These are phyloP conservation scores for Pistacia atlantica DNA, from an alignment of 345 rosid genomes.

Conservation along the genomic window DNA sequence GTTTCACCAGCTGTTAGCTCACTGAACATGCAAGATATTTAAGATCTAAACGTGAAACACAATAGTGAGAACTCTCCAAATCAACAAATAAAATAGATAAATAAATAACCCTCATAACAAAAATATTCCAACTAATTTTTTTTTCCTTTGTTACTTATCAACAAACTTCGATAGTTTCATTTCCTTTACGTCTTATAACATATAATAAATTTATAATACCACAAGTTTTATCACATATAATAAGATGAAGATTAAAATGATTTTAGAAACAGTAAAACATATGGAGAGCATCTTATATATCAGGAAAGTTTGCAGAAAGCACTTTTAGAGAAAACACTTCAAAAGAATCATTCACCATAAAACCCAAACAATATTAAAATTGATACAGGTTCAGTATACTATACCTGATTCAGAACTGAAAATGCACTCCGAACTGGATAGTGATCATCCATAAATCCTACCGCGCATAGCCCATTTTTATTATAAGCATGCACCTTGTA, in stretches of 20 bases:
- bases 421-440: constrained; percentile 94
- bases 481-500: constrained; percentile 94
- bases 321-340: neutral
- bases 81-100: neutral
- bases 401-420: constrained; percentile 86
- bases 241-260: neutral
- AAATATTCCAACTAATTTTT: neutral
- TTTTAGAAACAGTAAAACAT: neutral
- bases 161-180: neutral
- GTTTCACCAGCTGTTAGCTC: neutral
- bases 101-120: neutral
- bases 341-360: neutral
- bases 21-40: neutral
- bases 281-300: neutral
- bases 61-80: neutral
- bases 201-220: neutral
- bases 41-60: neutral
- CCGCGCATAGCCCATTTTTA: constrained; percentile 79
- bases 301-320: neutral
- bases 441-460: constrained; percentile 97
- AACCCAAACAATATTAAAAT: neutral
- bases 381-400: neutral
- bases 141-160: neutral
- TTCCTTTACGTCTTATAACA: neutral
- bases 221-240: too few species aligned